Base-by-base conservation (phyloP, 441 rosid genomes). In the Gossypium davidsonii region DNA sequence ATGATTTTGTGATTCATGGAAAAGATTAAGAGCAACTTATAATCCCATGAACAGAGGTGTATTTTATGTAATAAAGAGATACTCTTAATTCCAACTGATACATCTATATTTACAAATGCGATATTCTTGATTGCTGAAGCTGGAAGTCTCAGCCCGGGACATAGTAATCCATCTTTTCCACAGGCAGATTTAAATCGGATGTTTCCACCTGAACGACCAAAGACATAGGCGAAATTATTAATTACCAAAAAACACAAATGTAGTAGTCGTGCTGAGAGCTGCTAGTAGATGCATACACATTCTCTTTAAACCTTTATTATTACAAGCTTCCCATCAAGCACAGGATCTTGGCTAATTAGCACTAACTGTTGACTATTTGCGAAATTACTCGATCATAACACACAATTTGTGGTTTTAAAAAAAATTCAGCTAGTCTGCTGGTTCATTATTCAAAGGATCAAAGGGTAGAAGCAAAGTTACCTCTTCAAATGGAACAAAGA, bases 161-260 rank as follows among this genome's bases (percentile, higher is more conserved):
- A 60, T 82, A 92, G 81, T 85, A 92, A 82, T 94, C 97, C 98
- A 94, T 94, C 85, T 94, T 89, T 48, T 94, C 97, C 60, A 90
- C 94, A 0, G 96, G 97, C 23, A 94, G 89, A 81, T 94, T 92
- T 77, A 94, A 75, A 60, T 89, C 94, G 2, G 94, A 88, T 73
- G 83, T 83, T 20, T 92, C 98, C 71, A 84, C 97, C 98, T 91
- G 63, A 28, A 25, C 2, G 46, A 70, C 56, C n/a, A 28, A 34
- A 56, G 34, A 37, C 39, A 71, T 18, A 5, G 20, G 42, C 7
- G 42, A 2, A 74, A 20, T 58, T n/a, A 49, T 49, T 37, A 65
- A 28, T 14, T 60, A 6, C 12, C 11, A 6, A 31, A n/a, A 28
- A 60, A 7, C 44, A 60, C 11, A 31, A 60, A 60, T 60, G 7